phyloP scores from a whole-genome alignment of 2,329 filamentous ascomycete species.

The Podosphaera leucotricha region DNA sequence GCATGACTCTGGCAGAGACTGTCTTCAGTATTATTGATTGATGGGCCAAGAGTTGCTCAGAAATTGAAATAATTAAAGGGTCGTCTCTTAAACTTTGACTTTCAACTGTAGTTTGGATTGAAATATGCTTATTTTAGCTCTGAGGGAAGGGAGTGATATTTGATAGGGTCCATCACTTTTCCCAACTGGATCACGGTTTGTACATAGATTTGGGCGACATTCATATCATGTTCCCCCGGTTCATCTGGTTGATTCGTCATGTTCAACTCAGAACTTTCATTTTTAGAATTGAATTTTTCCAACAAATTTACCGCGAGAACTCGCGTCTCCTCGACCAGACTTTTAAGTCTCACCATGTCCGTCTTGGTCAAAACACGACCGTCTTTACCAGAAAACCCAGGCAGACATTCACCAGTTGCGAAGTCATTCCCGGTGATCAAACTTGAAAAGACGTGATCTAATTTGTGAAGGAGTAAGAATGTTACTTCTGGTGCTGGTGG shows the following conservation, averaged over 20 bases:
- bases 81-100: not conserved
- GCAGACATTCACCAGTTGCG: slow-evolving; percentile 37
- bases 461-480: slow-evolving; percentile 48
- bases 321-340: slow-evolving; percentile 54
- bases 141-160: not conserved
- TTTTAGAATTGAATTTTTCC: slow-evolving; percentile 23
- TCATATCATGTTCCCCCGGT: slow-evolving; percentile 32
- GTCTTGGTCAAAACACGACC: slow-evolving; percentile 43
- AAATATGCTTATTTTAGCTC: not conserved
- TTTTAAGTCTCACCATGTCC: slow-evolving; percentile 72
- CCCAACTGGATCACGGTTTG: slow-evolving; percentile 54
- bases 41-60: no score
- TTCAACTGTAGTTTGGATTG: not conserved
- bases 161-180: slow-evolving; percentile 28
- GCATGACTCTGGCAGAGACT: not conserved
- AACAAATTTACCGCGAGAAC: slow-evolving; percentile 46
- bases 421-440: slow-evolving; percentile 45
- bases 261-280: slow-evolving; percentile 3
- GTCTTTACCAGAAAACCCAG: slow-evolving; percentile 42
- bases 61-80: not conserved
- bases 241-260: not conserved
- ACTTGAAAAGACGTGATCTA: slow-evolving; percentile 66
- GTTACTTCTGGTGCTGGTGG: slow-evolving; percentile 41
- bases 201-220: slow-evolving; percentile 57
- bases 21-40: no score